A percentile compares a stretch with the other conserved stretches of the same genome.
Conservation (phyloP, 108 stramenopile species). For the Parietichytrium sp. region DNA sequence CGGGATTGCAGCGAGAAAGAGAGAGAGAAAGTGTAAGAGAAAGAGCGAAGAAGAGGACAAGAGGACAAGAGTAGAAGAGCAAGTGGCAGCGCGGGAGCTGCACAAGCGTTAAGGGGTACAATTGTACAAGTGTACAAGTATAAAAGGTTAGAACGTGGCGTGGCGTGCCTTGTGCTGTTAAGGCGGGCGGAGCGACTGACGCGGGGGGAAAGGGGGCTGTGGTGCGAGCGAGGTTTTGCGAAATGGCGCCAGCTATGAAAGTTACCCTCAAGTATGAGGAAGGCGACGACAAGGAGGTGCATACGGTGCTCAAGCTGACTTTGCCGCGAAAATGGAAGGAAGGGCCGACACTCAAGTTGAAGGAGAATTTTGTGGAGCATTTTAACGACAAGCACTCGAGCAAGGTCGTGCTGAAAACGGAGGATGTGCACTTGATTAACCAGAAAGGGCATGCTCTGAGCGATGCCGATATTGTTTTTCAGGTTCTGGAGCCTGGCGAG, state of each 20-base stretch:
- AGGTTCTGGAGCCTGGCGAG: neutral
- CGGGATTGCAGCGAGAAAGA: too few species aligned
- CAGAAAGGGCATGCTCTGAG: neutral
- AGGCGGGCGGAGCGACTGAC: too few species aligned
- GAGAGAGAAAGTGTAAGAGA: too few species aligned
- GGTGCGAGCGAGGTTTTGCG: too few species aligned
- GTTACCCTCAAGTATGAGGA: slow-evolving; percentile 85
- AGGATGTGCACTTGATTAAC: slow-evolving; percentile 60
- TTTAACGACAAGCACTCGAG: slow-evolving; percentile 72
- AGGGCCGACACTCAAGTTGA: slow-evolving; percentile 72
- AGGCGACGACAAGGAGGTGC: slow-evolving; percentile 64
- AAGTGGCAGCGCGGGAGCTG: too few species aligned
- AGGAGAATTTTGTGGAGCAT: slow-evolving; percentile 74
- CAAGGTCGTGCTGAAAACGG: slow-evolving; percentile 62
- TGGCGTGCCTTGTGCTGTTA: too few species aligned
- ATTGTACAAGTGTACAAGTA: too few species aligned
- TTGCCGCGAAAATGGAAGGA: slow-evolving; percentile 80
- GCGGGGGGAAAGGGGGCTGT: too few species aligned
- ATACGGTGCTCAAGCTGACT: slow-evolving; percentile 83
- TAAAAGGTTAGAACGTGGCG: too few species aligned
- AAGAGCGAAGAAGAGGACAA: too few species aligned
- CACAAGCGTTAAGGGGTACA: too few species aligned
- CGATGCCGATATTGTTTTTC: neutral
- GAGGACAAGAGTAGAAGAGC: too few species aligned
- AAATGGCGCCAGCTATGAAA: slow-evolving; percentile 72